Evolutionary conservation across 805 yeast species (phyloP).

Genomic region (Saccharomycopsis oosterbeekiorum): DNA sequence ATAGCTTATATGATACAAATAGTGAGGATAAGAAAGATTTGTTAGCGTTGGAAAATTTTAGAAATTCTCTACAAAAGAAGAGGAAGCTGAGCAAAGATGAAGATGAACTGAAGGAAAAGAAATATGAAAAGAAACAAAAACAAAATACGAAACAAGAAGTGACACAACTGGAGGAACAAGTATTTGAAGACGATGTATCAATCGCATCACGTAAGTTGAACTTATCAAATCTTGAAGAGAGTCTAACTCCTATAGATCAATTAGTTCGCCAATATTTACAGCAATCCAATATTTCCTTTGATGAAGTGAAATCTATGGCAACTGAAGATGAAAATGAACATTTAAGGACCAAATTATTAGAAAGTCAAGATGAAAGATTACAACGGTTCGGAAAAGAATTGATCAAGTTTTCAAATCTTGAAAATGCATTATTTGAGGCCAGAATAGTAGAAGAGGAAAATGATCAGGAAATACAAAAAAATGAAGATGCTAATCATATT

Average conservation of each 20-base stretch:
- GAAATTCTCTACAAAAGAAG: slow-evolving; percentile 29
- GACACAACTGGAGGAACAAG: slow-evolving; percentile 16
- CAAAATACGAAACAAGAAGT: slow-evolving; percentile 23
- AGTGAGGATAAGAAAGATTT: slow-evolving; percentile 44
- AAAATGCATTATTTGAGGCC: slow-evolving; percentile 3
- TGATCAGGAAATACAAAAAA: background rate
- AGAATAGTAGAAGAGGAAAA: background rate
- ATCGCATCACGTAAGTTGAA: slow-evolving; percentile 21
- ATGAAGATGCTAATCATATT: background rate
- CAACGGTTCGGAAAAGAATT: slow-evolving; percentile 16
- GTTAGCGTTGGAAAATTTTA: slow-evolving; percentile 32
- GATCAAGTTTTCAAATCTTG: slow-evolving; percentile 1
- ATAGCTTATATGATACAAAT: slow-evolving; percentile 57
- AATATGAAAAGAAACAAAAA: slow-evolving; percentile 33
- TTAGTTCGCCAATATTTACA: background rate
- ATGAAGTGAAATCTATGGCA: slow-evolving; percentile 21
- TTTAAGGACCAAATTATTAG: slow-evolving; percentile 16
- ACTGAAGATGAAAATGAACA: slow-evolving; percentile 16
- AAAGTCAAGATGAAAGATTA: slow-evolving; percentile 18
- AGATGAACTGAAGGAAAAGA: slow-evolving; percentile 30
- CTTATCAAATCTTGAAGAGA: slow-evolving; percentile 20
- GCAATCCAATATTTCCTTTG: slow-evolving; percentile 11
- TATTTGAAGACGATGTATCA: slow-evolving; percentile 23
- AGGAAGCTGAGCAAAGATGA: slow-evolving; percentile 49
- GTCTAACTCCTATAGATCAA: slow-evolving; percentile 4